Conservation (phyloP, 31 red algal species). For the Endocladia muricata region DNA sequence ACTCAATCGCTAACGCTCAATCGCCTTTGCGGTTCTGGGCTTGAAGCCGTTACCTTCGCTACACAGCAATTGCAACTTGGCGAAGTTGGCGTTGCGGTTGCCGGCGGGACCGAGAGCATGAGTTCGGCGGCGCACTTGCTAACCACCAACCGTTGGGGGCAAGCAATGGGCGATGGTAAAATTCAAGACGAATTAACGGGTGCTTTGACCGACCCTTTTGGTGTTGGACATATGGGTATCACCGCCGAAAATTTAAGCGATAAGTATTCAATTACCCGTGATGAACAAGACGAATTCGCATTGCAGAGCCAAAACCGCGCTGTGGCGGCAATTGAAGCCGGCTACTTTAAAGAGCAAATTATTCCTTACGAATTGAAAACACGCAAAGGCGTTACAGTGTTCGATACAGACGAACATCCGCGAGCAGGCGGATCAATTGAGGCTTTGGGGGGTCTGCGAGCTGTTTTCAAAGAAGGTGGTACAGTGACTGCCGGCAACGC, state of each 20-base stretch:
- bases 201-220: conserved; percentile 6
- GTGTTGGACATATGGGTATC: conserved; percentile 35
- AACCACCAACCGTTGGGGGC: neutral
- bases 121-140: conserved; percentile 52
- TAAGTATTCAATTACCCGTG: conserved; percentile 41
- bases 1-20: conserved; percentile 62
- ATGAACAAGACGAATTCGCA: conserved; percentile 75
- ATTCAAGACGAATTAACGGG: conserved; percentile 2
- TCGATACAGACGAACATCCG: conserved; percentile 59
- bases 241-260: conserved; percentile 50
- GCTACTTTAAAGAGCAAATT: conserved; percentile 64
- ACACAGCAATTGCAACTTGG: conserved; percentile 16
- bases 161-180: conserved; percentile 23
- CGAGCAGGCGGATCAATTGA: conserved; percentile 21
- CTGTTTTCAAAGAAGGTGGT: conserved; percentile 52
- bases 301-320: conserved; percentile 38
- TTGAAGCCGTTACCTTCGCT: conserved; percentile 45
- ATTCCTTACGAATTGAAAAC: conserved; percentile 28
- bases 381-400: neutral
- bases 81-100: conserved; percentile 38
- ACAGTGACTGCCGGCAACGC: conserved; percentile 83
- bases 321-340: conserved; percentile 36
- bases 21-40: conserved; percentile 69
- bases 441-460: conserved; percentile 27
- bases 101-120: conserved; percentile 74